Evolutionary conservation across 163 green algal genomes (phyloP), one percentile per base, ranked within the genome.

Genomic region (Chloroidium sp.): DNA sequence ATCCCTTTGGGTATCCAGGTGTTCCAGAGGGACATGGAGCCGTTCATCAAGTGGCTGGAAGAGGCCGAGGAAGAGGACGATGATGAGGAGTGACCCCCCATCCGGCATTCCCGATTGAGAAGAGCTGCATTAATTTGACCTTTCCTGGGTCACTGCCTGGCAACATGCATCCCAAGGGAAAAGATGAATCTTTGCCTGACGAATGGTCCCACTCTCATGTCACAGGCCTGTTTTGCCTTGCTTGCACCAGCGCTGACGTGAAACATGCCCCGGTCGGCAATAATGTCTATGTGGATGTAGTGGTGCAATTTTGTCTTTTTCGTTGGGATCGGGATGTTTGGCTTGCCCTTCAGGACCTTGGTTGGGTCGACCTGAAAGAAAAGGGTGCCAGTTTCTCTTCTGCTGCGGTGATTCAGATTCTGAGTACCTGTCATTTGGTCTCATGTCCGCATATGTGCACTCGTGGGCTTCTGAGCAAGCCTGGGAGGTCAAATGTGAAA

Each of bases 31-130:
- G 94, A 98, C 86, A 92, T 98, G 77, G 93, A 99, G 92, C 93
- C 96, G 58, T 98, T 99, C 90, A 93, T 99, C 80, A 98, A 98
- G 85, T 99, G 96, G 95, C 90, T 99, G 79, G 95, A 99, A 78
- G 96, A 99, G 87, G 96, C 96, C 3, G 95, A 98, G 84, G 96
- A 99, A 87, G 96, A 99, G 82, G 91, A 91, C n/a, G 87, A 93
- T 8, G 88, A 90, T 59, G 69, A 82, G 69, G 69, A 75, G 60
- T 10, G 8, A 6, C 64, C 8, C 64, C 6, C 6, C 64, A 72
- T 72, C 6, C 64, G 6, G 8, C 64, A 36, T 36, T 36, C 36
- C 36, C 36, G 36, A 36, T 36, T 36, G 36, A 36, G 36, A 36
- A 36, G 36, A 36, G 36, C 36, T 36, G 36, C 36, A 36, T 36